A percentile compares a stretch with the other conserved stretches of the same genome.
These are phyloP conservation scores for Agroathelia rolfsii DNA, from an alignment of 1,284 basidiomycete genomes.

Conservation along the genomic window DNA sequence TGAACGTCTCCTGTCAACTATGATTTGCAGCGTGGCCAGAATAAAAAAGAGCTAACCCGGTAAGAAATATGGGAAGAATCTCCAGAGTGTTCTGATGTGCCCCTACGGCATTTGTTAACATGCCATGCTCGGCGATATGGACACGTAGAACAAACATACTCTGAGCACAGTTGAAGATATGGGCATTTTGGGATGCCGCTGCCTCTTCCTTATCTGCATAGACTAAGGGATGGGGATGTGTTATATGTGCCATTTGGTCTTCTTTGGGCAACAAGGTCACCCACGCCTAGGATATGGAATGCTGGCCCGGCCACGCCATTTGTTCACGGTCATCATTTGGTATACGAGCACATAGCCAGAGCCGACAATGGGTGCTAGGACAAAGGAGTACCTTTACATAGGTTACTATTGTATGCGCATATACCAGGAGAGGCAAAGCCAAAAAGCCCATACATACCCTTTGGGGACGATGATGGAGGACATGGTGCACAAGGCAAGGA, in stretches of 20 bases:
- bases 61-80: conserved; percentile 32
- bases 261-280: conserved; percentile 15
- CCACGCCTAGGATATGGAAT: conserved; percentile 57
- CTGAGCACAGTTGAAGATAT: conserved; percentile 44
- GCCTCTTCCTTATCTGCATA: conserved; percentile 43
- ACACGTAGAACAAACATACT: conserved; percentile 38
- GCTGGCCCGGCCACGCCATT: conserved; percentile 41
- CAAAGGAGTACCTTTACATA: too few species aligned
- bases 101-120: conserved; percentile 27
- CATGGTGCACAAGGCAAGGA: conserved; percentile 16
- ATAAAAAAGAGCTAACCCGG: conserved; percentile 27
- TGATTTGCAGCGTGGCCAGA: too few species aligned
- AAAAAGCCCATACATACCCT: conserved; percentile 19
- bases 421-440: conserved; percentile 26
- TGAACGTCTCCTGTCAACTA: too few species aligned
- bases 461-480: conserved; percentile 24
- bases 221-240: too few species aligned
- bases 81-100: conserved; percentile 73
- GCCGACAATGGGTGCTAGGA: conserved; percentile 42
- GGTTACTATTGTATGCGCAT: too few species aligned
- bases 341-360: conserved; percentile 38
- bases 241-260: conserved; percentile 23
- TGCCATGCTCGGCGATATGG: too few species aligned
- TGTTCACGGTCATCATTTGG: conserved; percentile 38
- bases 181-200: conserved; percentile 25